Conservation (phyloP, 2,329 filamentous ascomycete species). For the Alternaria postmessia region DNA sequence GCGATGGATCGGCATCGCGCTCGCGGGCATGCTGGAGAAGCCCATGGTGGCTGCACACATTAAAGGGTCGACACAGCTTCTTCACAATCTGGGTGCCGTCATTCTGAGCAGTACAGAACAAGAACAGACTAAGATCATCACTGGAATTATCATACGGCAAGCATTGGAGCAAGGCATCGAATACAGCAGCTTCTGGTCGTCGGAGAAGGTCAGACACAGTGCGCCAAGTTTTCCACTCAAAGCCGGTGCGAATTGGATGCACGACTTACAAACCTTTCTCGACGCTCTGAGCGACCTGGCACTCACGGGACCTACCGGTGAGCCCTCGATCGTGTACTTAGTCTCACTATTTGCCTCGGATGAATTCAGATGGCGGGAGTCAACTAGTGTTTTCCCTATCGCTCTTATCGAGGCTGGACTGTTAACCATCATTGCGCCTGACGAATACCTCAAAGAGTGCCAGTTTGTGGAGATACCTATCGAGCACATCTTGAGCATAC, state of each 20-base stretch:
- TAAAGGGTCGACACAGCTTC: conserved; percentile 9
- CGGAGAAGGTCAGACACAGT: conserved; percentile 31
- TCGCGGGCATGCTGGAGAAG: conserved; percentile 37
- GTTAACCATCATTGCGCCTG: conserved; percentile 34
- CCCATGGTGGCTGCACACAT: conserved; percentile 27
- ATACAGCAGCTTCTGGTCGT: conserved; percentile 39
- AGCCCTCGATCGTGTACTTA: conserved; percentile 31
- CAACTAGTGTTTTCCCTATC: conserved; percentile 18
- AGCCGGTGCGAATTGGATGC: conserved; percentile 34
- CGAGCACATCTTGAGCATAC: conserved; percentile 23
- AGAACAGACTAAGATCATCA: conserved; percentile 44
- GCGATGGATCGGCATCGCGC: conserved; percentile 44
- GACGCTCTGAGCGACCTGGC: conserved; percentile 31
- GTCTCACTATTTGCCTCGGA: conserved; percentile 31
- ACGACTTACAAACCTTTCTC: conserved; percentile 38
- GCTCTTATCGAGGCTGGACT: conserved; percentile 27
- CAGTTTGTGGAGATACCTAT: conserved; percentile 43
- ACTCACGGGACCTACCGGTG: conserved; percentile 16
- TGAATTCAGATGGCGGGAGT: conserved; percentile 30
- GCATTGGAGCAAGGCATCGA: conserved; percentile 31
- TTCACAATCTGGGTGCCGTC: conserved; percentile 34
- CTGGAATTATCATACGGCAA: conserved; percentile 41
- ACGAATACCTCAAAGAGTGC: conserved; percentile 22
- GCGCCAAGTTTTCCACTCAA: conserved; percentile 34
- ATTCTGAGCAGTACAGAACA: conserved; percentile 30